Percentiles rank a stretch among this genome's conserved stretches.
phyloP scores from a whole-genome alignment of 176 grass and related monocot genomes.

The Zoysia pacifica region DNA sequence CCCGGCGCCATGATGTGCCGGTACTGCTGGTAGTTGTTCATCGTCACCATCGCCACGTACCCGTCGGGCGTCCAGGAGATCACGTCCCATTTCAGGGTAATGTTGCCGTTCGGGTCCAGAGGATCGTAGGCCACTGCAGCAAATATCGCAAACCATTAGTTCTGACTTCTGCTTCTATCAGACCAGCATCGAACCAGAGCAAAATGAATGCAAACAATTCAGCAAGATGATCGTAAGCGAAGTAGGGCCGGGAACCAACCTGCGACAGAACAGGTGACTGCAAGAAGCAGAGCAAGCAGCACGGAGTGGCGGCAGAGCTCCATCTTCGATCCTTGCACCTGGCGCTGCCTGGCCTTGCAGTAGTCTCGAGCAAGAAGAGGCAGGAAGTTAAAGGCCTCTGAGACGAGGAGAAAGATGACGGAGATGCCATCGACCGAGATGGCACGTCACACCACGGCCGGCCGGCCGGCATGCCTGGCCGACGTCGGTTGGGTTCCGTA shows the following conservation, averaged over 20 bases:
- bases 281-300: slow-evolving; percentile 36
- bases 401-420: not conserved
- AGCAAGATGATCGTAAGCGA: no score
- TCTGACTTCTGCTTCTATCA: not conserved
- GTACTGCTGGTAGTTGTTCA: slow-evolving; percentile 96
- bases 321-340: slow-evolving; percentile 11
- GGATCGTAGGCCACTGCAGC: slow-evolving; percentile 72
- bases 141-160: not conserved
- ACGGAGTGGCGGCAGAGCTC: slow-evolving; percentile 13
- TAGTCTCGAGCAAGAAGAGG: slow-evolving; percentile 23
- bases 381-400: slow-evolving; percentile 12
- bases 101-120: slow-evolving; percentile 83
- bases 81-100: slow-evolving; percentile 92
- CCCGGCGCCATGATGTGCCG: slow-evolving; percentile 76
- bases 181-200: not conserved
- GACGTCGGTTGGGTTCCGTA: slow-evolving; percentile 55
- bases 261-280: slow-evolving; percentile 48
- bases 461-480: not conserved
- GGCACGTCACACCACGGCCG: slow-evolving; percentile 40
- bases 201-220: not conserved
- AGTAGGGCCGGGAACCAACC: slow-evolving; percentile 28
- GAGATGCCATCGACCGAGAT: slow-evolving; percentile 32
- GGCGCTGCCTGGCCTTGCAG: not conserved
- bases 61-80: slow-evolving; percentile 90
- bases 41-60: slow-evolving; percentile 86